Percentiles rank a stretch among this genome's conserved stretches.
These are phyloP conservation scores for Plasmodium sp. DNA, from an alignment of 169 alveolate species.

Conservation along the genomic window DNA sequence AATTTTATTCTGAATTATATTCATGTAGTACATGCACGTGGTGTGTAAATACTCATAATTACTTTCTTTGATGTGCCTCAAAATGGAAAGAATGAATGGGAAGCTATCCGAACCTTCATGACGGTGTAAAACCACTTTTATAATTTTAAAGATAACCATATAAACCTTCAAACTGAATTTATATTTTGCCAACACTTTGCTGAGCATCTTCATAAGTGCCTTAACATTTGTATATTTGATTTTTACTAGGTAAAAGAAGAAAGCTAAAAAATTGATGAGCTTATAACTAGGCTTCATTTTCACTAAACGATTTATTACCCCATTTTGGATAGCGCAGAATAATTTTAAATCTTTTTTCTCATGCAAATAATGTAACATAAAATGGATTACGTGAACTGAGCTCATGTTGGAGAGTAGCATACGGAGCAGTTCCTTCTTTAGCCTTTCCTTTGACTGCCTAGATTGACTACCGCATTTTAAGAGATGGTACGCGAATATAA, in stretches of 20 bases:
- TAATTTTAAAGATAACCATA: conserved; percentile 26
- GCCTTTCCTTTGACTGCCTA: not conserved
- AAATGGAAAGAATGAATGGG: conserved; percentile 16
- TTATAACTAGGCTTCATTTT: conserved; percentile 15
- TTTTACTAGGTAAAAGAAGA: conserved; percentile 24
- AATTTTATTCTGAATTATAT: conserved; percentile 32
- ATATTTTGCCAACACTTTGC: conserved; percentile 24
- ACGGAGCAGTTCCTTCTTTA: not conserved
- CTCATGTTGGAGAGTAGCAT: conserved; percentile 2
- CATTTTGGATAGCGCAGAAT: conserved; percentile 31
- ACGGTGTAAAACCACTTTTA: conserved; percentile 8
- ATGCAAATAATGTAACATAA: conserved; percentile 25
- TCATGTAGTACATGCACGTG: conserved; percentile 11
- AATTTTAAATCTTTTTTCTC: conserved; percentile 23
- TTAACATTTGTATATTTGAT: conserved; percentile 37
- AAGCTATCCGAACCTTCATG: conserved; percentile 9
- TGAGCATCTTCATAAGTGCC: conserved; percentile 5
- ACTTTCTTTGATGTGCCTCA: conserved; percentile 3
- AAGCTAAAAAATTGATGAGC: conserved; percentile 11
- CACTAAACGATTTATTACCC: not conserved
- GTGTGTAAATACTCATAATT: conserved; percentile 13
- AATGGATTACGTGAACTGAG: not conserved
- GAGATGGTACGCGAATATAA: conserved; percentile 33
- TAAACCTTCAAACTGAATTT: conserved; percentile 30
- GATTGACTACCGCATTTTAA: not conserved